Evolutionary conservation across 345 rosid species (phyloP).

Genomic region (Carallia brachiata): DNA sequence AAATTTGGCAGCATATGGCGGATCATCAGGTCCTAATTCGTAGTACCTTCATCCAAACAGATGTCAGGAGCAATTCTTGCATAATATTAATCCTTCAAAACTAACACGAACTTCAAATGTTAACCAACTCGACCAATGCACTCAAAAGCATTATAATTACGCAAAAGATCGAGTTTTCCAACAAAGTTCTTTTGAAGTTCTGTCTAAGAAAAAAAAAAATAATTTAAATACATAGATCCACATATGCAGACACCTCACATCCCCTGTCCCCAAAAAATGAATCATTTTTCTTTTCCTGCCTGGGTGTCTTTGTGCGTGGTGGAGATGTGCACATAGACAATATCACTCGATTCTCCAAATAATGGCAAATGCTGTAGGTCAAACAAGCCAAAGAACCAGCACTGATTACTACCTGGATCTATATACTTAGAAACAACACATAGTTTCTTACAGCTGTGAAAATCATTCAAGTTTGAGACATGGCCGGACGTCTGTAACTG

Average conservation of each 20-base stretch:
- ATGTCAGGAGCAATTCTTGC: neutral
- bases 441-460: neutral
- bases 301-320: too few species aligned
- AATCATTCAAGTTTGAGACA: neutral
- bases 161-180: neutral
- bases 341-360: too few species aligned
- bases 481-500: neutral
- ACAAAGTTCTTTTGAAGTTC: neutral
- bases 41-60: slow-evolving; percentile 61
- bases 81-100: neutral
- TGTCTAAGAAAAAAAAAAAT: too few species aligned
- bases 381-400: neutral
- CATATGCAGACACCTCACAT: neutral
- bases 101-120: neutral
- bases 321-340: too few species aligned
- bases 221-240: neutral
- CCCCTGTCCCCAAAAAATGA: neutral
- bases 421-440: neutral
- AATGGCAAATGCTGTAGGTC: too few species aligned
- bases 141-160: neutral
- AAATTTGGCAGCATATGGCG: slow-evolving; percentile 90
- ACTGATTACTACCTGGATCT: neutral
- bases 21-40: slow-evolving; percentile 78
- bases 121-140: neutral
- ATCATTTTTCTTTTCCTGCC: too few species aligned